Evolutionary conservation across 257 asterid species (phyloP).

Genomic region (Rehmannia glutinosa): DNA sequence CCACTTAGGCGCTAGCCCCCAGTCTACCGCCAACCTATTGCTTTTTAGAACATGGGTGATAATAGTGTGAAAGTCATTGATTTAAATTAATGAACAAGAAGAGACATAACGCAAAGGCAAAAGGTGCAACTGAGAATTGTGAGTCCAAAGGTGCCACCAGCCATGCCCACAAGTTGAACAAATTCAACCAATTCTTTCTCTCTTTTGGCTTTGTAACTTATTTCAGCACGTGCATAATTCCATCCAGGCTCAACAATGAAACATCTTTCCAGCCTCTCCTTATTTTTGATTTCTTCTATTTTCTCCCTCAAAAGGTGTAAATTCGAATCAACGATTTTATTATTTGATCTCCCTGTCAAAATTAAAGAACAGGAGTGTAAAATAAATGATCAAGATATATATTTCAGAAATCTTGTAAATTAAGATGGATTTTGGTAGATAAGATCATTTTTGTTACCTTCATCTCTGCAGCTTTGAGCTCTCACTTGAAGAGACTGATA

Average conservation of each 20-base stretch:
- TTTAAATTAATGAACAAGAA: conserved; percentile 38
- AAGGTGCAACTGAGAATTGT: conserved; percentile 38
- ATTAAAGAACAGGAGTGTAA: not conserved
- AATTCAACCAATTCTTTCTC: not conserved
- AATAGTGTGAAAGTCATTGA: conserved; percentile 4
- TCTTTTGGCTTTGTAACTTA: not conserved
- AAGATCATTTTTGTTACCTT: too few species aligned
- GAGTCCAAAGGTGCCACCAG: conserved; percentile 36
- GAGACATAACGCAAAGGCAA: conserved; percentile 35
- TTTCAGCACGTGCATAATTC: conserved; percentile 18
- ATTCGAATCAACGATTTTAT: conserved; percentile 36
- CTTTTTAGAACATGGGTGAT: too few species aligned
- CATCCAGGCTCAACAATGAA: too few species aligned
- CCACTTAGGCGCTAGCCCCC: too few species aligned
- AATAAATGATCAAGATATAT: not conserved
- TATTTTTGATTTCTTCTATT: conserved; percentile 36
- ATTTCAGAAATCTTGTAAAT: not conserved
- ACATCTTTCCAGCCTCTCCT: conserved; percentile 43
- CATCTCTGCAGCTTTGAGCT: conserved; percentile 38
- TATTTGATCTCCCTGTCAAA: conserved; percentile 31
- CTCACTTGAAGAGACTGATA: conserved; percentile 17
- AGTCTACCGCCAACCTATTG: too few species aligned
- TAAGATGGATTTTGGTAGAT: too few species aligned
- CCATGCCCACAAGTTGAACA: conserved; percentile 22
- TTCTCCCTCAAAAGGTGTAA: conserved; percentile 37